phyloP scores from a whole-genome alignment of 352 stramenopile species.

The Phytophthora pluvialis region DNA sequence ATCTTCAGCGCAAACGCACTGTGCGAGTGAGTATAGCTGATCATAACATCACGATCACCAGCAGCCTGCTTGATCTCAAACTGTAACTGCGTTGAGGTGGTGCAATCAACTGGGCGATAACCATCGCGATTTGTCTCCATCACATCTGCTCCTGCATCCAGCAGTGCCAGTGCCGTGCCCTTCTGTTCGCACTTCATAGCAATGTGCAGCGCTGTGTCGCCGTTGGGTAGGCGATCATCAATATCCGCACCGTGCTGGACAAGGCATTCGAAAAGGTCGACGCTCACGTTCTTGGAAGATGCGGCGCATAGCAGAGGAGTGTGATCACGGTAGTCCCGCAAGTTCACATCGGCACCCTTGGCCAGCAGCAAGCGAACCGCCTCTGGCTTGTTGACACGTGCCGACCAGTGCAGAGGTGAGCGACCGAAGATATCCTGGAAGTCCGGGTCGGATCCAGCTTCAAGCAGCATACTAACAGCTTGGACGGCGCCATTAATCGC shows the following conservation, averaged over 20 bases:
- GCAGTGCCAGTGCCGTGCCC: slow-evolving; percentile 61
- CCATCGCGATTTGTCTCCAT: slow-evolving; percentile 75
- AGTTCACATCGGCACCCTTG: slow-evolving; percentile 56
- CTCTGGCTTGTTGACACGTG: slow-evolving; percentile 55
- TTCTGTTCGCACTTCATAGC: slow-evolving; percentile 77
- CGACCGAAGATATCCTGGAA: slow-evolving; percentile 70
- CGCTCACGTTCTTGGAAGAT: slow-evolving; percentile 55
- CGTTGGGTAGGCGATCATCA: slow-evolving; percentile 68
- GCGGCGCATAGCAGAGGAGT: slow-evolving; percentile 73
- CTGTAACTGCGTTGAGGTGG: slow-evolving; percentile 81
- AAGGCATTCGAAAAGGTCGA: slow-evolving; percentile 61
- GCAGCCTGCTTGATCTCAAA: slow-evolving; percentile 85
- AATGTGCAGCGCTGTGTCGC: slow-evolving; percentile 77
- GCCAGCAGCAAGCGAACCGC: slow-evolving; percentile 60
- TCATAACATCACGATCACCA: slow-evolving; percentile 87
- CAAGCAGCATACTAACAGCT: slow-evolving; percentile 53
- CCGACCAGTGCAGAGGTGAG: slow-evolving; percentile 75
- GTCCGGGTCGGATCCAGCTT: slow-evolving; percentile 67
- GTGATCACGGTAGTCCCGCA: slow-evolving; percentile 63
- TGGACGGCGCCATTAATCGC: slow-evolving; percentile 59
- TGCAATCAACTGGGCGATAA: slow-evolving; percentile 77
- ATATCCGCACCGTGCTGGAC: slow-evolving; percentile 63
- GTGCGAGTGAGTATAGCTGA: slow-evolving; percentile 88
- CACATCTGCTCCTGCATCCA: slow-evolving; percentile 62
- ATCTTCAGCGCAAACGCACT: slow-evolving; percentile 75